Base-by-base conservation (phyloP, 352 stramenopile species). In the Poterioochromonas sp. region DNA sequence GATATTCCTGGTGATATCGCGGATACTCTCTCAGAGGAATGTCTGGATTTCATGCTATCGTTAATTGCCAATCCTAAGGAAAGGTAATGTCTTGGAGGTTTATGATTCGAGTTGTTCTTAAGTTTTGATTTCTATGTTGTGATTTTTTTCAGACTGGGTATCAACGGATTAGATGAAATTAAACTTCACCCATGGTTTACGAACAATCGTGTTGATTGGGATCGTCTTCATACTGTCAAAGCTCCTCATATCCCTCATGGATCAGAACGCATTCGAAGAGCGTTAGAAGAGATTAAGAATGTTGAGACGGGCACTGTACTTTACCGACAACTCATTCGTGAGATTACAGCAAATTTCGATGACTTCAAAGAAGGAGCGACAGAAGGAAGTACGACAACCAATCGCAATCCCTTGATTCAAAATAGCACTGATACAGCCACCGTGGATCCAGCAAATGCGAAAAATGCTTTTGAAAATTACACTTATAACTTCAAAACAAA, bases 321-420 rank as follows among this genome's bases (percentile, higher is more conserved):
- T 76, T 97, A 97, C 80, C 84, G 91, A 70, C 85, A 90, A 68
- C 84, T 97, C 5, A 88, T 98, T 26, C 86, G 88, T 26, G 87
- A 92, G 81, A 90, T 97, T 60, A 98, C 94, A 53, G 88, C 91
- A 40, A 98, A 98, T 84, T 98, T 98, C 84, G 94, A 98, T 83
- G 93, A 97, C 40, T 98, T 98, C 84, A 88, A 95, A 51, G 93
- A 98, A n/a, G n/a, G n/a, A n/a, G n/a, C n/a, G n/a, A n/a, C n/a
- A n/a, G n/a, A n/a, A n/a, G n/a, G n/a, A n/a, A n/a, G n/a, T n/a
- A n/a, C n/a, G n/a, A n/a, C n/a, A n/a, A n/a, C n/a, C n/a, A n/a
- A n/a, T n/a, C n/a, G n/a, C n/a, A n/a, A n/a, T n/a, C n/a, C n/a
- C n/a, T 53, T 53, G 8, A 20, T 20, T 53, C 8, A 53, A 20